Conservation (phyloP, 805 yeast species). For the Aciculoconidium aculeatum region DNA sequence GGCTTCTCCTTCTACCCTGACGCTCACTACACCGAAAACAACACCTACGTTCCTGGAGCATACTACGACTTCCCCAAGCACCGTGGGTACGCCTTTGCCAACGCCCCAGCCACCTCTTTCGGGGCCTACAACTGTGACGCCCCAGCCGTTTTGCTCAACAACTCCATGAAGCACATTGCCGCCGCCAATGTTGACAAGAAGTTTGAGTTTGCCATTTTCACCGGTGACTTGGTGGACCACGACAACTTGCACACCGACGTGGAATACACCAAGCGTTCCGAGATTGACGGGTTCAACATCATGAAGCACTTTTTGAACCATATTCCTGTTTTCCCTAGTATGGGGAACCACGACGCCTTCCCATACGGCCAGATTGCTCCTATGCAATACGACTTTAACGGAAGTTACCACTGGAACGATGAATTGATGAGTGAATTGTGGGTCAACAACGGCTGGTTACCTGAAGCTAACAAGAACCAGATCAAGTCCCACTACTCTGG, state of each 20-base stretch:
- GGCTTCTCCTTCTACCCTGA: conserved; percentile 25
- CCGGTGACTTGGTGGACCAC: conserved; percentile 74
- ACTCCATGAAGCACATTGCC: conserved; percentile 43
- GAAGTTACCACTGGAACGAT: conserved; percentile 32
- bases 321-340: conserved; percentile 53
- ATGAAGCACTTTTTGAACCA: conserved; percentile 47
- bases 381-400: conserved; percentile 19
- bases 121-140: conserved; percentile 64
- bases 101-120: conserved; percentile 51
- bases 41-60: conserved; percentile 24
- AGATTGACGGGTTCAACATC: conserved; percentile 60
- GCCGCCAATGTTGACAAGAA: conserved; percentile 28
- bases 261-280: conserved; percentile 65
- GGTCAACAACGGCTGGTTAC: conserved; percentile 34
- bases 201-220: conserved; percentile 60
- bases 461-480: conserved; percentile 16
- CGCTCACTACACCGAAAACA: conserved; percentile 22
- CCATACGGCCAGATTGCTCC: conserved; percentile 71
- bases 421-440: conserved; percentile 32
- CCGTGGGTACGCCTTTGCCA: conserved; percentile 27
- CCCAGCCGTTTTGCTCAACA: conserved; percentile 57
- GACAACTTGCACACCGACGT: conserved; percentile 46
- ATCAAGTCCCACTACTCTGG: conserved; percentile 53
- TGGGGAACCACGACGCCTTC: conserved; percentile 70
- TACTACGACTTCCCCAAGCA: conserved; percentile 25